Evolutionary conservation across 306 rosid genomes (phyloP), one percentile per base, ranked within the genome.

Genomic region (Ceratonia siliqua): DNA sequence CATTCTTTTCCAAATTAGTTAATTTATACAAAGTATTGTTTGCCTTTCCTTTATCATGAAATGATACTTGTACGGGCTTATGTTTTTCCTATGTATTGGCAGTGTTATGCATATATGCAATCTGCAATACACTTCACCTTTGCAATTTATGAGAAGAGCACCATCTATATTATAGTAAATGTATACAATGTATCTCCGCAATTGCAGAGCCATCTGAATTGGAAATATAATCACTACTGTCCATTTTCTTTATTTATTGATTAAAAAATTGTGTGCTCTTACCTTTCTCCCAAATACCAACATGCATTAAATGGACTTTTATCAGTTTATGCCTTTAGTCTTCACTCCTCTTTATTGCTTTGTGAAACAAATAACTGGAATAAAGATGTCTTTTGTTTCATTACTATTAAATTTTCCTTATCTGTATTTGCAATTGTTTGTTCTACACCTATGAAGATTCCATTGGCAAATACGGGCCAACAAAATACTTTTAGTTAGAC

Each of bases 371-470:
- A 68, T 59, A 59, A 70, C 12, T 70, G 62, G 64, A 53, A 33
- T 61, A 62, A 68, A 21, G 67, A 58, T 46, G 38, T 46, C 39
- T 50, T 48, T 69, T 69, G 74, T 52, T 6, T 17, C 33, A 50
- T 18, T 39, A 33, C 30, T 33, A 35, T 35, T 50, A 48, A 68
- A 46, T 17, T 48, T n/a, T 69, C 62, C 59, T 8, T 68, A 17
- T 30, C 30, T 11, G 59, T 27, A n/a, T 15, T 15, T 46, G 18
- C 59, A n/a, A 27, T 2, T 13, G 21, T 36, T 14, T 65, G 12
- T 10, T 43, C 38, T 8, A 4, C 43, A 46, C 30, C 41, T 28
- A 9, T 30, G 58, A 67, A 67, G 32, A 45, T 46, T 67, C 5
- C 57, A 27, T 46, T 50, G 57, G 27, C 17, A 10, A 4, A 6